phyloP scores from a whole-genome alignment of 257 asterid genomes.

The Penstemon barbatus region DNA sequence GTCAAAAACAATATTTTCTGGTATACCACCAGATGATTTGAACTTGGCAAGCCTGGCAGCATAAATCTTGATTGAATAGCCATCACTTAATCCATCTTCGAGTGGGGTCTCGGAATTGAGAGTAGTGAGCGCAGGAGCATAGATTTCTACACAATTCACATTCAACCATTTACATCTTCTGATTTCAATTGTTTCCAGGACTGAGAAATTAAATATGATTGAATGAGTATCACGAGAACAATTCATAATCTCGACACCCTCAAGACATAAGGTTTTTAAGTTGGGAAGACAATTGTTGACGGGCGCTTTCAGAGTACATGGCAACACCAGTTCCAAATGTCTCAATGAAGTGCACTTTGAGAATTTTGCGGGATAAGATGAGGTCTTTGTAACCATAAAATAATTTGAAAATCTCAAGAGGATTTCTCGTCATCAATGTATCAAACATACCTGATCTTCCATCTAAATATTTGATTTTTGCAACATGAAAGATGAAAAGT shows the following conservation, averaged over 20 bases:
- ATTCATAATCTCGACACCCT: neutral
- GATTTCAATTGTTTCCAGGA: neutral
- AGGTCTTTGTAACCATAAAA: too few species aligned
- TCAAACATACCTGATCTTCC: neutral
- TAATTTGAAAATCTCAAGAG: neutral
- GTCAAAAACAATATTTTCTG: neutral
- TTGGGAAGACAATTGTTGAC: neutral
- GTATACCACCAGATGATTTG: neutral
- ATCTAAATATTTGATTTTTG: neutral
- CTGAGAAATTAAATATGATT: neutral
- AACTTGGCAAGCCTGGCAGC: neutral
- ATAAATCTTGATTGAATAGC: neutral
- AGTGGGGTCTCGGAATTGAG: neutral
- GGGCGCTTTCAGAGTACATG: neutral
- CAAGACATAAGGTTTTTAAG: neutral
- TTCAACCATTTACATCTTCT: neutral
- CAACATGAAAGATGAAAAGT: neutral
- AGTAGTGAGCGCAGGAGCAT: neutral
- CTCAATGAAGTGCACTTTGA: neutral
- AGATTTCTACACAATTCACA: constrained; percentile 6
- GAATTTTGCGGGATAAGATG: neutral
- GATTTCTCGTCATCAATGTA: neutral
- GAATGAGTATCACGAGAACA: neutral
- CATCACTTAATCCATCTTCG: neutral
- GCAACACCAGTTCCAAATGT: neutral